phyloP scores from a whole-genome alignment of 2,329 filamentous ascomycete species.

The Botryotinia convoluta region DNA sequence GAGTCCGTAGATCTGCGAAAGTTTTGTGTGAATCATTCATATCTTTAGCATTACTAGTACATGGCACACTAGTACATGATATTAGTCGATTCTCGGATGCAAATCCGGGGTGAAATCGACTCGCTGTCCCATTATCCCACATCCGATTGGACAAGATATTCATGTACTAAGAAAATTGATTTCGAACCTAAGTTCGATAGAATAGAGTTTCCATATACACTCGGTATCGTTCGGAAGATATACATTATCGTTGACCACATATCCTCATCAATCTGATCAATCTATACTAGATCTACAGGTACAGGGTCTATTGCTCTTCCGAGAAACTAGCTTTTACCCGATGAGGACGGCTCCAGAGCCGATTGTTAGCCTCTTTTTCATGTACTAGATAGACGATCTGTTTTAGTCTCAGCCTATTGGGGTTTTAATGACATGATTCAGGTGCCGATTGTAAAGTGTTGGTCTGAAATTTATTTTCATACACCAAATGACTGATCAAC shows the following conservation, averaged over 20 bases:
- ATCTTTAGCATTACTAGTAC: neutral
- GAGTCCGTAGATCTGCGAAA: neutral
- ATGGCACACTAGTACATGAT: neutral
- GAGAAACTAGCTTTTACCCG: neutral
- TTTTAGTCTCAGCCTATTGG: neutral
- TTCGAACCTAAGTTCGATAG: neutral
- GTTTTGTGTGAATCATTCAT: neutral
- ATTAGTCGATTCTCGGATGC: neutral
- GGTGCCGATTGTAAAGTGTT: neutral
- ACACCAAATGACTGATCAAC: neutral
- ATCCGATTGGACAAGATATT: neutral
- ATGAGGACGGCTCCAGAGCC: neutral
- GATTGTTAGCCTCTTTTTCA: neutral
- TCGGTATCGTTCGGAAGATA: neutral
- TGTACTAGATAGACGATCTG: neutral
- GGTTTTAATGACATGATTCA: neutral
- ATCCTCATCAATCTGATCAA: neutral
- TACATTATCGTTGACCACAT: neutral
- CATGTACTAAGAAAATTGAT: neutral
- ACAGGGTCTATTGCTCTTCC: neutral
- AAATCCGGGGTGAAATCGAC: neutral
- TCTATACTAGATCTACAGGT: neutral
- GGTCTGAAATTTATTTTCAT: neutral
- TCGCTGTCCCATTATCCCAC: neutral
- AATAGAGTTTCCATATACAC: fast-evolving